phyloP scores from a whole-genome alignment of 768 basidiomycete species.

The Pleurotus pulmonarius region DNA sequence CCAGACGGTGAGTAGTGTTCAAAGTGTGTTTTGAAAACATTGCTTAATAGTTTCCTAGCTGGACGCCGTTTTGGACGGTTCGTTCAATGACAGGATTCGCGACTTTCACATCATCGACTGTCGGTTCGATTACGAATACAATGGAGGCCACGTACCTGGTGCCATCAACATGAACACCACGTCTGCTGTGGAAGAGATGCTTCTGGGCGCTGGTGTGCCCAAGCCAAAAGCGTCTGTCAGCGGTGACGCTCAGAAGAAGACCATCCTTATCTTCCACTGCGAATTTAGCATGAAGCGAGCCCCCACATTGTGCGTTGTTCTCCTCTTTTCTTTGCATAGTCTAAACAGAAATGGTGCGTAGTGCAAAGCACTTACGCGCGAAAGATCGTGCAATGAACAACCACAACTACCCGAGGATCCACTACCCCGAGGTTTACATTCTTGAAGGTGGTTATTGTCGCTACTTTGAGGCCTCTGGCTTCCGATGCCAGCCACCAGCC shows the following conservation, averaged over 20 bases:
- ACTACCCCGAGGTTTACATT: slow-evolving; percentile 96
- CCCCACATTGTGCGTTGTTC: slow-evolving; percentile 77
- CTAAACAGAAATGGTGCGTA: slow-evolving; percentile 23
- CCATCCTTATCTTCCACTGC: slow-evolving; percentile 93
- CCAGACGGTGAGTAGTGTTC: slow-evolving; percentile 59
- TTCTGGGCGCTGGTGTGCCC: slow-evolving; percentile 54
- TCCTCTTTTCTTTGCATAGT: not conserved
- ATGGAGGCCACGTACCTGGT: slow-evolving; percentile 88
- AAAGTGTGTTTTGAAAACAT: slow-evolving; percentile 6
- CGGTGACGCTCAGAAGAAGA: slow-evolving; percentile 72
- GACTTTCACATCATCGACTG: slow-evolving; percentile 89
- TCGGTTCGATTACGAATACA: slow-evolving; percentile 95
- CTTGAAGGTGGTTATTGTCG: slow-evolving; percentile 94
- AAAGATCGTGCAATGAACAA: slow-evolving; percentile 88
- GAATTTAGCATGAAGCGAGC: slow-evolving; percentile 96
- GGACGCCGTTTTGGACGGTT: slow-evolving; percentile 73
- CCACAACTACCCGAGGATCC: slow-evolving; percentile 85
- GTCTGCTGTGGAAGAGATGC: slow-evolving; percentile 70
- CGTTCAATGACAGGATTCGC: slow-evolving; percentile 59
- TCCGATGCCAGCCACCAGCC: slow-evolving; percentile 72
- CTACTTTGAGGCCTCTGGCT: slow-evolving; percentile 68
- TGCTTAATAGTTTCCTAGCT: slow-evolving; percentile 43
- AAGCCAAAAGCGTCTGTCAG: slow-evolving; percentile 70
- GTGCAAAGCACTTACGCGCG: slow-evolving; percentile 90
- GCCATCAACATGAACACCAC: slow-evolving; percentile 91